Evolutionary conservation across 345 rosid species (phyloP), one percentile per base, ranked within the genome.

Genomic region (Sisymbrium irio): DNA sequence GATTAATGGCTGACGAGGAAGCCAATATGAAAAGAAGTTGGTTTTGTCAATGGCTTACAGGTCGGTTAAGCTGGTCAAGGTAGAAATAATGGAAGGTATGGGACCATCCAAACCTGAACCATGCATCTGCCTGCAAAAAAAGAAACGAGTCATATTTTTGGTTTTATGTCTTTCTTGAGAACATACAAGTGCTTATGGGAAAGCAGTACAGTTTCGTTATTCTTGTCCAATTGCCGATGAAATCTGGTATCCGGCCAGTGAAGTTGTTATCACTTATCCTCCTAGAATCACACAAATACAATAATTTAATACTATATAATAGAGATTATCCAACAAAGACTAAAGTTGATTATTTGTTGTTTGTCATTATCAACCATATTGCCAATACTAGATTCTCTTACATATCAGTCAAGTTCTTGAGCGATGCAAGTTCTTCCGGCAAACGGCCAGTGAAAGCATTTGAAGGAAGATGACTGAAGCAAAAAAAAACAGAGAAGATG

Each of bases 61-160:
- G 80, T 90, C 98, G 59, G 66, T 81, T 71, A 93, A 79, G 67
- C 75, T 82, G 37, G 85, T 88, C 70, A 89, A 75, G 37, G 81
- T 73, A 30, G 94, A 83, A 47, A 90, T 83, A 82, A 71, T 85
- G 8, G 91, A 82, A 78, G 98, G 96, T 66, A 90, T 82, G 0
- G 96, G 97, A 33, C 96, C 97, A 75, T 85, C 86, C 30, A 93
- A 85, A 77, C 82, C 82, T 75, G 83, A 79, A 76, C 98, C 98
- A 51, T 81, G 86, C 44, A 90, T 82, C 46, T 90, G 89, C 84
- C 98, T 93, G 87, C 62, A 81, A 40, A 9, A 22, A 55, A 6
- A 30, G 1, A 53, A 53, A 6, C n/a, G n/a, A n/a, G n/a, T n/a
- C 14, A 36, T 59, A 11, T 49, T 71, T 65, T 30, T 40, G 37